Conservation (phyloP, 768 basidiomycete species). For the Pleurotus salmoneostramineus region DNA sequence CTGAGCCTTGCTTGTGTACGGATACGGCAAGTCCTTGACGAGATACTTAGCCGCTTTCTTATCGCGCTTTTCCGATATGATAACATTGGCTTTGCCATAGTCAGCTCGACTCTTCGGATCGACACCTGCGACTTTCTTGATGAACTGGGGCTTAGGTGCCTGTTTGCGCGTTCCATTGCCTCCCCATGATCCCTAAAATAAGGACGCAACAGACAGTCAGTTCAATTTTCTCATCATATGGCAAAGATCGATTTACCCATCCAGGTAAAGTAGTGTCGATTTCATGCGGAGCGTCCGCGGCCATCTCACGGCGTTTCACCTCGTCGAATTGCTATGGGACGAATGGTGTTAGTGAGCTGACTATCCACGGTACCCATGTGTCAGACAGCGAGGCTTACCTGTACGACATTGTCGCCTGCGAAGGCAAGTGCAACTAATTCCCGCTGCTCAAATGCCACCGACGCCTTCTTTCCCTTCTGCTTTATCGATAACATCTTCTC, state of each 20-base stretch:
- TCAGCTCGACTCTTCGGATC: conserved; percentile 80
- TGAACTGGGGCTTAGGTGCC: conserved; percentile 59
- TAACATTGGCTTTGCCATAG: conserved; percentile 80
- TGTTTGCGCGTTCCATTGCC: conserved; percentile 66
- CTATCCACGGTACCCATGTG: not conserved
- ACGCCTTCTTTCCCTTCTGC: conserved; percentile 39
- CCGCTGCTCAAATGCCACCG: conserved; percentile 80
- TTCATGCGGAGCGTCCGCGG: conserved; percentile 81
- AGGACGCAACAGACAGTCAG: not conserved
- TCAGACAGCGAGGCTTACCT: conserved; percentile 42
- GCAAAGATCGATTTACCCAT: conserved; percentile 61
- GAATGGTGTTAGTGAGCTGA: conserved; percentile 3
- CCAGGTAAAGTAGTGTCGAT: conserved; percentile 91
- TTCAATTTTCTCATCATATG: conserved; percentile 1
- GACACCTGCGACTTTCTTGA: conserved; percentile 82
- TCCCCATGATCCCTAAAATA: conserved; percentile 82
- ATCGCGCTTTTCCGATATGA: conserved; percentile 94
- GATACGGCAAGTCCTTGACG: conserved; percentile 89
- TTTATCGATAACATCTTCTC: conserved; percentile 41
- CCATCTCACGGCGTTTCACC: conserved; percentile 77
- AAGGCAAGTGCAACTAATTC: conserved; percentile 94
- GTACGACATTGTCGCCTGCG: conserved; percentile 94
- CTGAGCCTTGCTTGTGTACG: conserved; percentile 91
- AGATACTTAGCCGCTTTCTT: conserved; percentile 90
- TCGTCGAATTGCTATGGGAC: conserved; percentile 73